Evolutionary conservation across 2,329 filamentous ascomycete genomes (phyloP), one percentile per base, ranked within the genome.

Genomic region (Davidsoniella virescens): DNA sequence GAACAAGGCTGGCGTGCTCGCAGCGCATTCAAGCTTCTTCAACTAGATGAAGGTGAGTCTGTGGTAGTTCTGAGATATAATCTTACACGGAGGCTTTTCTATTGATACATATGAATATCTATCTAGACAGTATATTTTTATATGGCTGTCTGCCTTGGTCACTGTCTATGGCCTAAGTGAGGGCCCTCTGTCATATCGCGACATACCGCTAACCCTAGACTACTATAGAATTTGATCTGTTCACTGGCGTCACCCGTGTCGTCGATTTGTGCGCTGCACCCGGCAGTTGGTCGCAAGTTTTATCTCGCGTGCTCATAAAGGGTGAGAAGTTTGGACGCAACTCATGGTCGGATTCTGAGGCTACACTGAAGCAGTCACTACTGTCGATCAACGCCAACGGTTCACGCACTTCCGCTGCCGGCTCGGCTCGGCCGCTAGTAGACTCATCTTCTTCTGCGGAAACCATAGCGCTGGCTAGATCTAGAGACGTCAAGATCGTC

Each of bases 1-100:
- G 92, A 98, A 65, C 92, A 98, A 70, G 93, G 93, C 56, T 98
- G 92, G 90, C 84, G 92, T 36, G 92, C 92, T 25, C 78, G 92
- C 52, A 94, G 87, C 57, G 92, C 92, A 7, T 98, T 95, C 71
- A 98, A 98, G 67, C 77, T 98, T 20, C 78, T 98, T 10, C 92
- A 98, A 65, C 78, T 98, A 20, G 88, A 98, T 63, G 87, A 82
- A 69, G 78, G 78, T 79, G 53, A 54, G 59, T 53, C 20, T 23
- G 20, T 5, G 20, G 20, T 23, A 23, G 36, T 26, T 12, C 5
- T 23, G 20, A 23, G 20, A 23, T 23, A 23, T 5, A 23, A 5
- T 23, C 20, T 29, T 56, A 48, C 5, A 48, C 23, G 18, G 12
- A 37, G 25, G 25, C 7, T 9, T 26, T 49, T 14, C 4, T 40